Evolutionary conservation across 441 rosid genomes (phyloP), one percentile per base, ranked within the genome.

Genomic region (Pelargonium hybrid): DNA sequence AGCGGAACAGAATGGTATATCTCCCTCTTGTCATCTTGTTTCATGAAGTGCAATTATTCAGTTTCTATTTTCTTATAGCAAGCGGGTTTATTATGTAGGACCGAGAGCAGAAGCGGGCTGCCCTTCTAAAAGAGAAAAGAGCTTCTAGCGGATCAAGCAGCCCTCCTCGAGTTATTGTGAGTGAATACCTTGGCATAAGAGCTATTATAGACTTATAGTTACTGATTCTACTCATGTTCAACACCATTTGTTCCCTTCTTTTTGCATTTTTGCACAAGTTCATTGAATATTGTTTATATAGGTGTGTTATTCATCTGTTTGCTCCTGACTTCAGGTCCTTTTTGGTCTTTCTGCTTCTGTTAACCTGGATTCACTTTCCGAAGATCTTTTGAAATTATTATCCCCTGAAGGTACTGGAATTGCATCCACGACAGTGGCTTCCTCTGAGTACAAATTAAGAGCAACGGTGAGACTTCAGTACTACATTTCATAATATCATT

Each of bases 91-190:
- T 71, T 75, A 65, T 68, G 73, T 61, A 89, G 98, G 82, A 87
- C 56, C 75, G 97, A 72, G 96, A 93, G 75, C 96, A 93, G 76
- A 93, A 93, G 37, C 80, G 83, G 43, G 90, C 87, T 14, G 89
- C 93, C 1, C 73, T 91, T 70, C 79, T 94, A 81, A 89, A 87
- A 69, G 91, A 87, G 78, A 94, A 88, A 77, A 85, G 96, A 64
- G 87, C 91, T 67, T 83, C 88, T 1, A 86, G 83, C 62, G 88
- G 92, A 26, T 78, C 80, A 7, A 20, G 81, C 0, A 85, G 87
- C 48, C 83, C 97, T 80, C 98, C 97, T 2, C 91, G 92, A 54
- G 86, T 94, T 43, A 86, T 94, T 6, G 98, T 94, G 82, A 83
- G 96, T 80, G 14, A 67, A 39, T 45, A 64, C 2, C 2, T 62